Base-by-base conservation (phyloP, 306 rosid genomes). In the Neltuma alba region DNA sequence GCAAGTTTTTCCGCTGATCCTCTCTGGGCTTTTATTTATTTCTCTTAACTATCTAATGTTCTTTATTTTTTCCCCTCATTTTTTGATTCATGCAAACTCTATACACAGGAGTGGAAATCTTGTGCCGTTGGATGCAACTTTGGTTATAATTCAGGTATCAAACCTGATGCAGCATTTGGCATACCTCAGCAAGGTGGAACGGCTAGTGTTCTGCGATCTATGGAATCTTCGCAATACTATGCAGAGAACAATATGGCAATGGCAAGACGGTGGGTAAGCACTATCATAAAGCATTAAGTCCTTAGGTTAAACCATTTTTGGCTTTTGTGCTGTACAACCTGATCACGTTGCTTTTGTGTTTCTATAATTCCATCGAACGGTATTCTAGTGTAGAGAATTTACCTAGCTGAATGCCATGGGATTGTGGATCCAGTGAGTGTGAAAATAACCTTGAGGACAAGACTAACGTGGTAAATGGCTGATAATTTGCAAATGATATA, bases 201-300 rank as follows among this genome's bases (percentile, higher is more conserved):
- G 40, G 84, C 90, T 31, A 83, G 92, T 75, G 80, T 95, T 86
- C 84, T 89, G 76, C 89, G 91, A 76, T 95, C 99, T 80, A 95
- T 95, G 99, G 99, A 93, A 85, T 95, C 99, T 6, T 41, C 97
- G 15, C 84, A 87, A 54, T 95, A 93, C 79, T 95, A 91, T 85
- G 18, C 80, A 75, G 97, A 91, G 86, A 95, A 93, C 81, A 86
- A 93, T 86, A 54, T 95, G 82, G 88, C 75, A 80, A 71, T 72
- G 86, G 99, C 99, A 85, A 89, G 96, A 93, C 94, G 99, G 99
- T 95, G 96, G 99, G 99, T 91, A 95, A 95, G 99, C 96, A 93
- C 90, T 82, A 74, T 75, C 38, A 79, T 85, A 55, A 75, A 63
- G 87, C 89, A 76, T 82, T 70, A 57, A 75, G 85, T 84, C 37